A percentile compares a stretch with the other conserved stretches of the same genome.
These are phyloP conservation scores for Theobroma grandiflorum DNA, from an alignment of 441 rosid genomes.

Conservation along the genomic window DNA sequence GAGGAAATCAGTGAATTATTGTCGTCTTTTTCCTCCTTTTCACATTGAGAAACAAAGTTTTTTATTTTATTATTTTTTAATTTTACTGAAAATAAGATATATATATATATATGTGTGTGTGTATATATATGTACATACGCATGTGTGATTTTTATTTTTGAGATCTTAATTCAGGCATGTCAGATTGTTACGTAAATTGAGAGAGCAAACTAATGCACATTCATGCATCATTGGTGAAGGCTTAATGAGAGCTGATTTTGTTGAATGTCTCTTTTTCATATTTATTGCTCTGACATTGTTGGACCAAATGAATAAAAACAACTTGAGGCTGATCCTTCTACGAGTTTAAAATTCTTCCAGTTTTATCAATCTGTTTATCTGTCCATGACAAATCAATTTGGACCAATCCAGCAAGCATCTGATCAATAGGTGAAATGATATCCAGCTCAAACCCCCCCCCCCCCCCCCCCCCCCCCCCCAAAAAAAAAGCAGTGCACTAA, in stretches of 20 bases:
- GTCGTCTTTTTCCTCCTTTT: neutral
- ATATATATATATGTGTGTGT: too few relatives aligned
- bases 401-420: neutral
- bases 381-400: neutral
- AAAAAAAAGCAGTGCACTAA: too few relatives aligned
- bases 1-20: neutral
- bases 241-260: neutral
- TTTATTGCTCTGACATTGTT: slow-evolving; percentile 8
- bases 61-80: neutral
- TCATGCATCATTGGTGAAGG: neutral
- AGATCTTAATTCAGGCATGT: neutral
- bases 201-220: neutral
- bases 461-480: too few relatives aligned
- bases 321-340: slow-evolving; percentile 15
- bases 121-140: too few relatives aligned
- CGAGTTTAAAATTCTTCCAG: neutral
- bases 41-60: neutral
- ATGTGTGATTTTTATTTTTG: neutral
- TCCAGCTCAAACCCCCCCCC: too few relatives aligned
- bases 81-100: neutral
- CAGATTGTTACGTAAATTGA: neutral
- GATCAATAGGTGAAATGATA: neutral
- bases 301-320: neutral
- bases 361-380: neutral
- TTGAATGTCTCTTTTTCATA: neutral